Evolutionary conservation across 306 rosid species (phyloP).

Genomic region (Ammopiptanthus mongolicus): DNA sequence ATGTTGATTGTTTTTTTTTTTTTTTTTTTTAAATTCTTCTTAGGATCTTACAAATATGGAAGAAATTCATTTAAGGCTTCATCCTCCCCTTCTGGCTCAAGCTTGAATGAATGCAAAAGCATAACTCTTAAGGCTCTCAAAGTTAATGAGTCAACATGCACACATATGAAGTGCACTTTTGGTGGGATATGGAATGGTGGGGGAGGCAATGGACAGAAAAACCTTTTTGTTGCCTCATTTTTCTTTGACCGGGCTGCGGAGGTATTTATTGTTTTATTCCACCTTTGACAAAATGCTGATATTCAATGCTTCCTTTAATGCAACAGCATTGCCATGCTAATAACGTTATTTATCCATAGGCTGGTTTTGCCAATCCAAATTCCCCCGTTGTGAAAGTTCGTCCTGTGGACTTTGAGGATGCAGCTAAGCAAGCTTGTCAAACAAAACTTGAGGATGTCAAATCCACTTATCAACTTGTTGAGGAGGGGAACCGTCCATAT

Average conservation of each 20-base stretch:
- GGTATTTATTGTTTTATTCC: constrained; percentile 37
- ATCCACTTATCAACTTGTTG: constrained; percentile 38
- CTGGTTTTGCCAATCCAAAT: constrained; percentile 73
- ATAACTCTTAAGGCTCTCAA: constrained; percentile 59
- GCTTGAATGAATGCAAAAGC: constrained; percentile 62
- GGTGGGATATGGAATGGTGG: constrained; percentile 96
- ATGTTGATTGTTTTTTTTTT: neutral
- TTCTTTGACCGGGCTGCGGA: constrained; percentile 96
- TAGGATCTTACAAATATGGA: constrained; percentile 68
- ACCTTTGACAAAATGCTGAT: neutral
- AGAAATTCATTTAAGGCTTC: constrained; percentile 51
- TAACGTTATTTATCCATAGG: constrained; percentile 33
- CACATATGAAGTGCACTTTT: constrained; percentile 84
- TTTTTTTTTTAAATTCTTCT: neutral
- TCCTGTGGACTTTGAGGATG: constrained; percentile 63
- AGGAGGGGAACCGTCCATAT: constrained; percentile 64
- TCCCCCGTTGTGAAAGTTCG: constrained; percentile 50
- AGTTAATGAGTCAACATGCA: constrained; percentile 65
- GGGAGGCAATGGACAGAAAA: constrained; percentile 84
- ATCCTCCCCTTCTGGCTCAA: constrained; percentile 58
- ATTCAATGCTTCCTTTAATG: neutral
- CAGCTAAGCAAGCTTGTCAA: constrained; percentile 77
- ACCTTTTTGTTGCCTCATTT: constrained; percentile 92
- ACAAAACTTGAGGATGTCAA: constrained; percentile 60
- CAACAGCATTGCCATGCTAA: constrained; percentile 11